Evolutionary conservation across 78 protist species (phyloP).

Genomic region (Tieghemostelium lacteum): DNA sequence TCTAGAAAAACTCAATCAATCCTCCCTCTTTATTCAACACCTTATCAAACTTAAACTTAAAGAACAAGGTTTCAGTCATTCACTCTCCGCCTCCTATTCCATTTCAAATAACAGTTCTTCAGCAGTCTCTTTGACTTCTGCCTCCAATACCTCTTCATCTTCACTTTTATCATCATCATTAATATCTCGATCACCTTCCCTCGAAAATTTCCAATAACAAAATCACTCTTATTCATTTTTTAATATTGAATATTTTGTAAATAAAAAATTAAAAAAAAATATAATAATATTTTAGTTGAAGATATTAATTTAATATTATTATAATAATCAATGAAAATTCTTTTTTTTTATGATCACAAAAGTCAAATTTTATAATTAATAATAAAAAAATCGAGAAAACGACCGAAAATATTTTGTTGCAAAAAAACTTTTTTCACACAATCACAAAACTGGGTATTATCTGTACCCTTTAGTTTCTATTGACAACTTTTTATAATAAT

Average conservation of each 20-base stretch:
- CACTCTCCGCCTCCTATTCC: conserved; percentile 26
- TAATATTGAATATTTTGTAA: no score
- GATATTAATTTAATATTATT: no score
- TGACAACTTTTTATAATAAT: no score
- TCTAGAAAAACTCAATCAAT: conserved; percentile 30
- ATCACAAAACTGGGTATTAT: no score
- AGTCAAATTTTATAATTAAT: not conserved
- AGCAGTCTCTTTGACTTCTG: conserved; percentile 13
- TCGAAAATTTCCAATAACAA: conserved; percentile 4
- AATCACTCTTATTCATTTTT: no score
- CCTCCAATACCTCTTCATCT: not conserved
- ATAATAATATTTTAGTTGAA: no score
- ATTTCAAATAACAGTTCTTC: conserved; percentile 34
- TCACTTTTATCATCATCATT: conserved; percentile 48
- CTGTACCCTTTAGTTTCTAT: no score
- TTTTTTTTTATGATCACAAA: not conserved
- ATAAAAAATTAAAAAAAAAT: no score
- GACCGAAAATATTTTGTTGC: no score
- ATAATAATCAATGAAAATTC: no score
- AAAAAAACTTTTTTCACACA: no score
- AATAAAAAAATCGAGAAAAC: no score
- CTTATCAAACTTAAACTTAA: conserved; percentile 32
- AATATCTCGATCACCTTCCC: conserved; percentile 68
- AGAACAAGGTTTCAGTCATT: conserved; percentile 36
- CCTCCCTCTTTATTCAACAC: conserved; percentile 45